These are phyloP conservation scores for Wallacemonas sp. DNA, from an alignment of 208 protist species.

Conservation along the genomic window DNA sequence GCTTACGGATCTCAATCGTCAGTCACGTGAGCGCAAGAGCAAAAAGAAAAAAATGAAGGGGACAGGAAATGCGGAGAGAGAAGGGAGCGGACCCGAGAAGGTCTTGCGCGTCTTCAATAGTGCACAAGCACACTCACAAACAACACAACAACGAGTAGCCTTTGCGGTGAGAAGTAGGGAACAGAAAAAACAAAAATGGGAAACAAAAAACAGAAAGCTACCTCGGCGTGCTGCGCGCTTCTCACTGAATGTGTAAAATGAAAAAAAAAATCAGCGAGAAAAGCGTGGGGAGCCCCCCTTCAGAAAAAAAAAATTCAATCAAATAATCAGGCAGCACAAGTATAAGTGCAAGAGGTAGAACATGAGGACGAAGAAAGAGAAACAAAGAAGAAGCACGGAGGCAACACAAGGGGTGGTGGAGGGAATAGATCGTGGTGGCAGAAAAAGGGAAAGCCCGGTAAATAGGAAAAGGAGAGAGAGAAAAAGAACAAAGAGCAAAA, in stretches of 20 bases:
- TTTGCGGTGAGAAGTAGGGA: too few species aligned
- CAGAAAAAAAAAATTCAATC: slow-evolving; percentile 4
- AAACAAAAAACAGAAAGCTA: neutral
- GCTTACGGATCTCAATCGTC: too few species aligned
- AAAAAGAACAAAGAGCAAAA: neutral
- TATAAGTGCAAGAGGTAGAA: neutral
- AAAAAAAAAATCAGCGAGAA: neutral
- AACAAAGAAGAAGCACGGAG: neutral
- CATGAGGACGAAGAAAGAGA: neutral
- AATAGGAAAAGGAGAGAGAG: neutral
- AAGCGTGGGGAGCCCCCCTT: too few species aligned
- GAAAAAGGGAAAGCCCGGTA: neutral
- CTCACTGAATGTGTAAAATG: too few species aligned
- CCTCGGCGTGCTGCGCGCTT: too few species aligned
- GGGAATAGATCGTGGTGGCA: neutral
- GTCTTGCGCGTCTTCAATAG: too few species aligned
- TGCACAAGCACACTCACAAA: too few species aligned
- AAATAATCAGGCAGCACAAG: neutral
- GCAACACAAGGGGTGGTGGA: neutral
- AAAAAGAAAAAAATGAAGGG: too few species aligned
- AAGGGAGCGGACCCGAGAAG: too few species aligned
- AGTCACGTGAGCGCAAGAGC: too few species aligned
- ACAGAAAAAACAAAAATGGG: slow-evolving; percentile 1
- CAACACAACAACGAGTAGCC: too few species aligned
- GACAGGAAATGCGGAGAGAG: too few species aligned